Base-by-base conservation (phyloP, 2,329 filamentous ascomycete species). In the Monosporascus sp. region DNA sequence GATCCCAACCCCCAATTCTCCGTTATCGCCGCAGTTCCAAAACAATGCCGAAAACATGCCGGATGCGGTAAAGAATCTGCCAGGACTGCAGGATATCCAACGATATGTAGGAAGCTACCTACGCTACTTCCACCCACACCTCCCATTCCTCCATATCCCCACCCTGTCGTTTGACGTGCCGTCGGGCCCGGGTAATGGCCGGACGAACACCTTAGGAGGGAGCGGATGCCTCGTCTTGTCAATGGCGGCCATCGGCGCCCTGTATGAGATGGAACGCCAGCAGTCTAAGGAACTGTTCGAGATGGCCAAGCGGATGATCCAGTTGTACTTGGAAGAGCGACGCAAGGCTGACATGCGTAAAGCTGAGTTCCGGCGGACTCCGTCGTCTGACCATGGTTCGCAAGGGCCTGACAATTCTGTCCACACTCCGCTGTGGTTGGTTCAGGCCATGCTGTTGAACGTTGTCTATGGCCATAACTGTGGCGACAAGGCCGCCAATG, bases 391-490 rank as follows among this genome's bases (percentile, higher is more conserved):
- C 56, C 71, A 77, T 37, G 70, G 67, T 44, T 73, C 78, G 14
- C 74, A 78, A 45, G 67, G 71, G 18, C 72, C 77, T 51, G 87
- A 90, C 54, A 79, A 79, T 49, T 78, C 84, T 17, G 80, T 85
- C 40, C 85, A 90, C 60, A 93, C 92, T 2, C 93, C 93, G 0
- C 79, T 97, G 41, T 97, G 93, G 92, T 79, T 99, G 26, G 91
- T 97, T 17, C 94, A 97, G 71, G 91, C 93, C 0, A 97, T 97
- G 93, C 77, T 97, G 8, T 79, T 99, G 49, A 97, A 96, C 67
- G 89, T 97, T 38, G 89, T 97, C 17, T 97, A 96, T 67, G 93
- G 93, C 15, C 90, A 97, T 70, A 95, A 96, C 61, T 96, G 91
- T 68, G 91, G 89, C 38, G 93, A 97, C 68, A 93, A 95, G 73